Conservation (phyloP, 352 stramenopile species). For the Phytophthora constricta region DNA sequence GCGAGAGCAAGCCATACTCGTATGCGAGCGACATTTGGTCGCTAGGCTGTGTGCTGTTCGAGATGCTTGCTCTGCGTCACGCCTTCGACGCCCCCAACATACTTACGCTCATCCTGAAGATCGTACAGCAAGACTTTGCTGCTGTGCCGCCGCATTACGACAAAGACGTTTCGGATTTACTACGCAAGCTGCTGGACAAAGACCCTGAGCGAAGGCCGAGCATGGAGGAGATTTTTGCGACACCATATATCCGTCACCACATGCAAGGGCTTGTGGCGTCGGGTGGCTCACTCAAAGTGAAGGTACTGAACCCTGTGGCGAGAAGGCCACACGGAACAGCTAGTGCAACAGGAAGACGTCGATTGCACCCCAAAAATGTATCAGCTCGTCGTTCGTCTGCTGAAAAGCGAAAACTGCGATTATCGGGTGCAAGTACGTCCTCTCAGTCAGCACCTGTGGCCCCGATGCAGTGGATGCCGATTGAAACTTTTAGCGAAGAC, state of each 20-base stretch:
- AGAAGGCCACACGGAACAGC: constrained; percentile 43
- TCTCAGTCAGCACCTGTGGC: constrained; percentile 17
- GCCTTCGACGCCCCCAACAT: constrained; percentile 89
- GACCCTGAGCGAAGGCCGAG: constrained; percentile 61
- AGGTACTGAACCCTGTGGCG: constrained; percentile 35
- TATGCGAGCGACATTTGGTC: constrained; percentile 94
- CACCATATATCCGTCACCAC: constrained; percentile 77
- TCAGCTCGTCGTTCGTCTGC: constrained; percentile 43
- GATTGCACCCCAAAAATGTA: constrained; percentile 53
- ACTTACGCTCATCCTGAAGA: constrained; percentile 84
- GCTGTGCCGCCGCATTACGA: constrained; percentile 68
- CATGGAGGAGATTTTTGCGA: constrained; percentile 80
- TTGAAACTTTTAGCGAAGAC: constrained; percentile 37
- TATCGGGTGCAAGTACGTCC: constrained; percentile 4
- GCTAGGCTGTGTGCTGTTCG: constrained; percentile 91
- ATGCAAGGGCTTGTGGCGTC: constrained; percentile 75
- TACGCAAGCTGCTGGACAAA: constrained; percentile 71
- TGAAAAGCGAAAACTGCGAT: constrained; percentile 37
- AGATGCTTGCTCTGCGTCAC: constrained; percentile 86
- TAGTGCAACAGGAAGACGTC: constrained; percentile 36
- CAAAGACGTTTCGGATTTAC: constrained; percentile 55
- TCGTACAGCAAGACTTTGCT: constrained; percentile 81
- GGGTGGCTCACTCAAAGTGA: constrained; percentile 58
- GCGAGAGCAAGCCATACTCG: constrained; percentile 92
- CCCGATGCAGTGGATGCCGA: constrained; percentile 57